Conservation (phyloP, 441 rosid species). For the Erysimum cheiri region DNA sequence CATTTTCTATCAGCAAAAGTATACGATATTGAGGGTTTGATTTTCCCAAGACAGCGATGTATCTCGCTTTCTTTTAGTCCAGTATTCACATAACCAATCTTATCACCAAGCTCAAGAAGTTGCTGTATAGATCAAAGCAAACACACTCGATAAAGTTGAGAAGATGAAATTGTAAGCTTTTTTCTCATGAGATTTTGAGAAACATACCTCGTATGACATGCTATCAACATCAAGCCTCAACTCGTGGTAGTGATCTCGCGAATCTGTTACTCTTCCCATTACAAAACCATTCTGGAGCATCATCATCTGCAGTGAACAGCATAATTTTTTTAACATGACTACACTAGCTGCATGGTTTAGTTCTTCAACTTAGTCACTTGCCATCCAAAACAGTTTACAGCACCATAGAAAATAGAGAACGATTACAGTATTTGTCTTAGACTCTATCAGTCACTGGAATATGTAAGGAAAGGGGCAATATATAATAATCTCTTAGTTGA, state of each 20-base stretch:
- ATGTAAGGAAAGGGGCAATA: not conserved
- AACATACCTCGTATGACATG: slow-evolving; percentile 85
- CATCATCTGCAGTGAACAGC: slow-evolving; percentile 65
- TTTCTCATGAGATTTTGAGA: slow-evolving; percentile 6
- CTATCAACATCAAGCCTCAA: slow-evolving; percentile 88
- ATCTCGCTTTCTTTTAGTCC: slow-evolving; percentile 88
- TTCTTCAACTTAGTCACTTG: slow-evolving; percentile 11
- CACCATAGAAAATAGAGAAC: not conserved
- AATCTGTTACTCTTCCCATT: slow-evolving; percentile 72
- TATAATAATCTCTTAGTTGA: slow-evolving; percentile 9
- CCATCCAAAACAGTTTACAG: slow-evolving; percentile 13
- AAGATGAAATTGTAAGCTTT: not conserved
- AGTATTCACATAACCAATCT: slow-evolving; percentile 82
- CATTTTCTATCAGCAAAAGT: slow-evolving; percentile 67
- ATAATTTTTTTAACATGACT: slow-evolving; percentile 17
- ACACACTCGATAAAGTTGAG: slow-evolving; percentile 15
- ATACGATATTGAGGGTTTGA: slow-evolving; percentile 48
- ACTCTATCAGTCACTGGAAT: not conserved
- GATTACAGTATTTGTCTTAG: not conserved
- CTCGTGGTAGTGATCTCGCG: slow-evolving; percentile 57
- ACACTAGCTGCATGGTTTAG: slow-evolving; percentile 21
- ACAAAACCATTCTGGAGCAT: slow-evolving; percentile 63
- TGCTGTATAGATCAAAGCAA: slow-evolving; percentile 57
- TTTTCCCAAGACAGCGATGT: slow-evolving; percentile 60
- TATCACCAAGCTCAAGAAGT: slow-evolving; percentile 89